Evolutionary conservation across 495 filamentous ascomycete species (phyloP).

Genomic region (Neurospora tetraspora): DNA sequence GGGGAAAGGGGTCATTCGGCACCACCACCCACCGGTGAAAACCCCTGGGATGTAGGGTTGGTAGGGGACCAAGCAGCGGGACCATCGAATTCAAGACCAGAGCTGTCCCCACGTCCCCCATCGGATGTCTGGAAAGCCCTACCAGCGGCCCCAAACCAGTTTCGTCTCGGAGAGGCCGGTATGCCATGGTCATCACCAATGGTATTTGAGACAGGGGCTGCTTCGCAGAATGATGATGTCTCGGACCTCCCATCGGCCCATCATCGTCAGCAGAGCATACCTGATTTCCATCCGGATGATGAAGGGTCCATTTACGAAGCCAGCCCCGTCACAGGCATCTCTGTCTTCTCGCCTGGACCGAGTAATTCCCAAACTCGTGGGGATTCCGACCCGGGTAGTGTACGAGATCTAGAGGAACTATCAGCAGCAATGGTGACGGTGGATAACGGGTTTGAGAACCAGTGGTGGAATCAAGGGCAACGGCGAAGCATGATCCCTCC

Average conservation of each 20-base stretch:
- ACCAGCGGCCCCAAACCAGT: conserved; percentile 29
- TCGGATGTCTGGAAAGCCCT: conserved; percentile 25
- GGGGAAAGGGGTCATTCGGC: conserved; percentile 35
- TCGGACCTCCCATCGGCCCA: neutral
- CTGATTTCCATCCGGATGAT: neutral
- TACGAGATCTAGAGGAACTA: conserved; percentile 35
- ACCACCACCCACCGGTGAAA: conserved; percentile 33
- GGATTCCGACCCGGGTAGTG: conserved; percentile 12
- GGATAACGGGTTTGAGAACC: conserved; percentile 42
- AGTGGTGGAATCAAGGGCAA: conserved; percentile 39
- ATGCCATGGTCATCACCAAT: conserved; percentile 34
- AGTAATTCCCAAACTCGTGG: neutral
- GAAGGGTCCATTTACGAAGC: conserved; percentile 8
- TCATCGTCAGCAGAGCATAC: conserved; percentile 1
- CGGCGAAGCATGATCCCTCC: conserved; percentile 13
- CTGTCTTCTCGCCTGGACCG: conserved; percentile 18
- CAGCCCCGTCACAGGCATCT: conserved; percentile 15
- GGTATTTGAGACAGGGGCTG: conserved; percentile 13
- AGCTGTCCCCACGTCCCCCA: neutral
- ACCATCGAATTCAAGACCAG: neutral
- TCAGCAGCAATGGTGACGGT: conserved; percentile 47
- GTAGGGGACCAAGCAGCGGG: neutral
- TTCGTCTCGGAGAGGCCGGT: conserved; percentile 34
- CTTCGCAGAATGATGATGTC: conserved; percentile 8
- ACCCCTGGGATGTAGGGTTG: conserved; percentile 30